Percentiles rank a stretch among this genome's conserved stretches.
Evolutionary conservation across 1,139 yeast genomes (phyloP).

Genomic region (Pichia terricola): DNA sequence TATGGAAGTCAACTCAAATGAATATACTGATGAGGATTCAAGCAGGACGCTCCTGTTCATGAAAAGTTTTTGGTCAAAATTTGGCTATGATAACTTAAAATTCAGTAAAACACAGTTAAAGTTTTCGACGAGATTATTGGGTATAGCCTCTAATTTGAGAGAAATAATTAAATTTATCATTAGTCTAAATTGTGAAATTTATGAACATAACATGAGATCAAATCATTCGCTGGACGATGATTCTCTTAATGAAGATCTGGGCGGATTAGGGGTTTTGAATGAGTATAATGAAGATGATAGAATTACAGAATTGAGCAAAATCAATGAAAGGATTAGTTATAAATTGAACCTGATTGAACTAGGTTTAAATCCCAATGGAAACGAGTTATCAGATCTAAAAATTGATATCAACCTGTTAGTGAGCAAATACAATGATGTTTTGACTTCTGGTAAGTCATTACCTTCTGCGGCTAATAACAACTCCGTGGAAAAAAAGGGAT

Average conservation of each 20-base stretch:
- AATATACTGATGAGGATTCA: neutral
- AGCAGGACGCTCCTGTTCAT: slow-evolving; percentile 1
- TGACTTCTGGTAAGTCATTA: slow-evolving; percentile 1
- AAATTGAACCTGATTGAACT: slow-evolving; percentile 17
- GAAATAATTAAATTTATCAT: slow-evolving; percentile 6
- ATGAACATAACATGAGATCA: neutral
- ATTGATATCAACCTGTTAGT: slow-evolving; percentile 11
- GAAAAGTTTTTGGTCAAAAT: slow-evolving; percentile 7
- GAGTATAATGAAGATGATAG: slow-evolving; percentile 19
- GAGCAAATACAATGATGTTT: slow-evolving; percentile 2
- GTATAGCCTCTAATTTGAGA: slow-evolving; percentile 11
- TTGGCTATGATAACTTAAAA: slow-evolving; percentile 4
- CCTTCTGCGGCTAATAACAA: neutral
- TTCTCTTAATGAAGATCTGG: neutral
- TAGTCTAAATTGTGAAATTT: slow-evolving; percentile 5
- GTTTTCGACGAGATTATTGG: slow-evolving; percentile 12
- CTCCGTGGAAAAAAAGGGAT: neutral
- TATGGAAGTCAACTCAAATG: slow-evolving; percentile 2
- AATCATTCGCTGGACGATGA: neutral
- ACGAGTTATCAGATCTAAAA: slow-evolving; percentile 10
- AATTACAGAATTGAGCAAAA: slow-evolving; percentile 8
- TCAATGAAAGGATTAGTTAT: slow-evolving; percentile 13
- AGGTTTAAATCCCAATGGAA: slow-evolving; percentile 11
- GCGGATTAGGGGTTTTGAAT: slow-evolving; percentile 6
- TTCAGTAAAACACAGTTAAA: slow-evolving; percentile 2